Evolutionary conservation across 2,329 filamentous ascomycete genomes (phyloP).

Genomic region (Aspergillus caelatus): DNA sequence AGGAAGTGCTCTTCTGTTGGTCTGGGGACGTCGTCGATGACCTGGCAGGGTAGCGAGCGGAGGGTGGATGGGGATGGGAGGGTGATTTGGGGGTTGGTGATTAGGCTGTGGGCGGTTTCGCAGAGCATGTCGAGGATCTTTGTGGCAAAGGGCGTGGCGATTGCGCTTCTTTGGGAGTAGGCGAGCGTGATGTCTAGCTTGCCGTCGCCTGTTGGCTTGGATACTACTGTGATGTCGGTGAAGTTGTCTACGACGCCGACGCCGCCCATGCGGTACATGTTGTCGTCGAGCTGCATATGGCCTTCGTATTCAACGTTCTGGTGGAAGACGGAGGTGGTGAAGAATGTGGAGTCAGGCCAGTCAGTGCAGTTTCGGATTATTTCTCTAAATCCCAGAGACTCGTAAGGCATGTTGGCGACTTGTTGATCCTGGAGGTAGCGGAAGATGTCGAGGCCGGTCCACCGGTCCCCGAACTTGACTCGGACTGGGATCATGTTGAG

Average conservation of each 20-base stretch:
- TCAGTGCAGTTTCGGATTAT: slow-evolving; percentile 51
- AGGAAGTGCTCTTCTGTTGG: slow-evolving; percentile 36
- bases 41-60: slow-evolving; percentile 34
- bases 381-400: slow-evolving; percentile 58
- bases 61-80: slow-evolving; percentile 39
- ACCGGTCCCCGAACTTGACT: slow-evolving; percentile 55
- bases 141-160: slow-evolving; percentile 35
- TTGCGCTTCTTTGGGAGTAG: slow-evolving; percentile 41
- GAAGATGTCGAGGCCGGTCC: slow-evolving; percentile 58
- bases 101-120: slow-evolving; percentile 39
- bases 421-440: slow-evolving; percentile 60
- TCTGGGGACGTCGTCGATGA: slow-evolving; percentile 30
- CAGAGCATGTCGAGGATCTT: slow-evolving; percentile 45
- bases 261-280: slow-evolving; percentile 42
- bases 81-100: slow-evolving; percentile 36
- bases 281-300: slow-evolving; percentile 41
- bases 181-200: slow-evolving; percentile 40
- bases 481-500: slow-evolving; percentile 70
- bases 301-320: slow-evolving; percentile 41
- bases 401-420: slow-evolving; percentile 58
- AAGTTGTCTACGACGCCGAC: slow-evolving; percentile 45
- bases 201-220: slow-evolving; percentile 36
- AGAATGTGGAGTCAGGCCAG: slow-evolving; percentile 45
- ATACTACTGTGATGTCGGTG: slow-evolving; percentile 44
- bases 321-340: slow-evolving; percentile 45